These are phyloP conservation scores for Xylariaceae sp. DNA, from an alignment of 2,329 filamentous ascomycete genomes.

Conservation along the genomic window DNA sequence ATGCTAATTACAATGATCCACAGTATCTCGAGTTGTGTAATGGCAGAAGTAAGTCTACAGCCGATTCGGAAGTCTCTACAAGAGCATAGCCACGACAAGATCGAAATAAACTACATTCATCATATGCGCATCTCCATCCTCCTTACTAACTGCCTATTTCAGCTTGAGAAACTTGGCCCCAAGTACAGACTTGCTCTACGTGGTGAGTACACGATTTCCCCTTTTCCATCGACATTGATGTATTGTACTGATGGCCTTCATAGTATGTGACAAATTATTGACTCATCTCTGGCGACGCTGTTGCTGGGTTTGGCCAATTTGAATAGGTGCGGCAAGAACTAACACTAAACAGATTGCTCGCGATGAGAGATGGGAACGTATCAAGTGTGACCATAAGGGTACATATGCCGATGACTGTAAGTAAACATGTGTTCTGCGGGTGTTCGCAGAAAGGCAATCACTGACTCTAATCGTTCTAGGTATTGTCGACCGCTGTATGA, in stretches of 20 bases:
- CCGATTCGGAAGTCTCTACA: background rate
- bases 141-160: conserved; percentile 9
- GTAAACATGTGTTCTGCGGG: background rate
- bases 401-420: conserved; percentile 20
- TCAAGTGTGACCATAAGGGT: conserved; percentile 63
- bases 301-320: background rate
- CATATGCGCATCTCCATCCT: background rate
- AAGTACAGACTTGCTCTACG: conserved; percentile 80
- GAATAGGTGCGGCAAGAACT: conserved; percentile 7
- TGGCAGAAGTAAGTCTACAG: conserved; percentile 34
- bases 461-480: background rate
- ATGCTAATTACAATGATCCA: conserved; percentile 52
- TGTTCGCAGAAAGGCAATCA: background rate
- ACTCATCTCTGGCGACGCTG: conserved; percentile 1
- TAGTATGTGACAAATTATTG: background rate
- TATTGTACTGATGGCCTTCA: no score
- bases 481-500: background rate
- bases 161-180: conserved; percentile 82
- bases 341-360: conserved; percentile 58
- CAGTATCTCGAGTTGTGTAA: conserved; percentile 78
- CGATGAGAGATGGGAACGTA: conserved; percentile 81
- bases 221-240: no score
- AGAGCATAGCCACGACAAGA: background rate
- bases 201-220: background rate
- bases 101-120: background rate